A percentile compares a stretch with the other conserved stretches of the same genome.
These are phyloP conservation scores for Botryotinia calthae DNA, from an alignment of 2,329 filamentous ascomycete species.

Conservation along the genomic window DNA sequence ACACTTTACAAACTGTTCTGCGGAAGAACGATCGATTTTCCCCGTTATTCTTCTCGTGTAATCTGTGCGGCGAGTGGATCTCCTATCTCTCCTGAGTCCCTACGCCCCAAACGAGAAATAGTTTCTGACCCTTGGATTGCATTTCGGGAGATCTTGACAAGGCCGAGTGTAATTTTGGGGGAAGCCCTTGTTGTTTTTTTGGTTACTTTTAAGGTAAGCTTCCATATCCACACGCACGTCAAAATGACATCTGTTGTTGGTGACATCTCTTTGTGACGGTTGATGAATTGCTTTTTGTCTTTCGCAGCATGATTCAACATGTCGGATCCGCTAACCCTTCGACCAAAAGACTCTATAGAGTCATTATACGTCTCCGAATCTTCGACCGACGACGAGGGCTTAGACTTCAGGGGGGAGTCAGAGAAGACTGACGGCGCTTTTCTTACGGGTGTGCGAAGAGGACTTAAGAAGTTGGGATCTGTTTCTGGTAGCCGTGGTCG, in stretches of 20 bases:
- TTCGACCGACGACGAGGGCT: slow-evolving; percentile 30
- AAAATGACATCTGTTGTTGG: slow-evolving; percentile 16
- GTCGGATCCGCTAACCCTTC: slow-evolving; percentile 37
- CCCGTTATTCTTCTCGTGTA: slow-evolving; percentile 14
- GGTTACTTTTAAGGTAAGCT: slow-evolving; percentile 14
- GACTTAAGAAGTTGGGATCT: slow-evolving; percentile 37
- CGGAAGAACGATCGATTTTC: slow-evolving; percentile 15
- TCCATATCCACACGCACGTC: slow-evolving; percentile 23
- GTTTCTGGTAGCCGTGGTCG: slow-evolving; percentile 32
- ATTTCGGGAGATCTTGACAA: slow-evolving; percentile 25
- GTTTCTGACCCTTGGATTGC: slow-evolving; percentile 8
- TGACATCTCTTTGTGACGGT: slow-evolving; percentile 22
- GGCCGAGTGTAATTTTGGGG: slow-evolving; percentile 21
- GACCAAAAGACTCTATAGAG: slow-evolving; percentile 35
- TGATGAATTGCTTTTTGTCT: slow-evolving; percentile 17
- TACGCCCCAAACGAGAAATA: slow-evolving; percentile 17
- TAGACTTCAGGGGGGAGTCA: slow-evolving; percentile 10
- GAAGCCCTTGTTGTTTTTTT: slow-evolving; percentile 20
- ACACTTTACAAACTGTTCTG: slow-evolving; percentile 2
- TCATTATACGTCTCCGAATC: slow-evolving; percentile 30
- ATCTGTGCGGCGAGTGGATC: slow-evolving; percentile 22
- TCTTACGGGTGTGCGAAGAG: slow-evolving; percentile 35
- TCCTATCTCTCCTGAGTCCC: slow-evolving; percentile 18
- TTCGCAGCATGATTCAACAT: slow-evolving; percentile 35
- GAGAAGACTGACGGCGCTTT: slow-evolving; percentile 30